phyloP scores from a whole-genome alignment of 192 early-diverging fungal genomes.

The Coemansia sp. region DNA sequence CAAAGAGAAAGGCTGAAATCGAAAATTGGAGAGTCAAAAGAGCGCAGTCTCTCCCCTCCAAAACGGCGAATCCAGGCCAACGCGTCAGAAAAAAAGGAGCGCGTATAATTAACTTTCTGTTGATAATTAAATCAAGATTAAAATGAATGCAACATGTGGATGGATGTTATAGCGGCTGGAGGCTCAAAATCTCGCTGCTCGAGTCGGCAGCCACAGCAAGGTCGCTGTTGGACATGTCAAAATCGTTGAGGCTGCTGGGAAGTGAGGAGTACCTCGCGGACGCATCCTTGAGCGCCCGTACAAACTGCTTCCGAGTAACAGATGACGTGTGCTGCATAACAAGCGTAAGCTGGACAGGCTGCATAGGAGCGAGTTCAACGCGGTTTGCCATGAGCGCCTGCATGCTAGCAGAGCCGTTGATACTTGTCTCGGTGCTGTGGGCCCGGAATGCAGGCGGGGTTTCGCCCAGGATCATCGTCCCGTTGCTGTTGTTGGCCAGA shows the following conservation, averaged over 20 bases:
- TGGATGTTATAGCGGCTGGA: constrained; percentile 34
- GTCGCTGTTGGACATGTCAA: constrained; percentile 5
- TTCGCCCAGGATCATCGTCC: not conserved
- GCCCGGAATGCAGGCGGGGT: constrained; percentile 1
- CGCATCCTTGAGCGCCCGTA: constrained; percentile 44
- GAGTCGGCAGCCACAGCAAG: constrained; percentile 18
- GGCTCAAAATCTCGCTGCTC: constrained; percentile 36
- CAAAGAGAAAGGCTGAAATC: not conserved
- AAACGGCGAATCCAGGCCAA: not conserved
- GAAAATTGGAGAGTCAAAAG: not conserved
- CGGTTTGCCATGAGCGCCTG: constrained; percentile 8
- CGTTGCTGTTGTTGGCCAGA: constrained; percentile 19
- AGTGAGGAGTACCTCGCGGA: constrained; percentile 10
- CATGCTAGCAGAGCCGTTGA: not conserved
- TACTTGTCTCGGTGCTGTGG: not conserved
- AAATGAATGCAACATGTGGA: not conserved
- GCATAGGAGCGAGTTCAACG: constrained; percentile 9
- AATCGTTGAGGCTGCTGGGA: constrained; percentile 3
- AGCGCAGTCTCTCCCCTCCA: not conserved
- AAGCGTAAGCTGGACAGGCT: constrained; percentile 40
- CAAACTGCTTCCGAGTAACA: constrained; percentile 46
- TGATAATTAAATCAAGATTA: no score
- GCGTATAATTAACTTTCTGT: no score
- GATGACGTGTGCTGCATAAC: constrained; percentile 51
- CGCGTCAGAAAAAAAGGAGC: no score